Evolutionary conservation across 495 filamentous ascomycete species (phyloP).

Genomic region (Symbiotaphrina buchneri): DNA sequence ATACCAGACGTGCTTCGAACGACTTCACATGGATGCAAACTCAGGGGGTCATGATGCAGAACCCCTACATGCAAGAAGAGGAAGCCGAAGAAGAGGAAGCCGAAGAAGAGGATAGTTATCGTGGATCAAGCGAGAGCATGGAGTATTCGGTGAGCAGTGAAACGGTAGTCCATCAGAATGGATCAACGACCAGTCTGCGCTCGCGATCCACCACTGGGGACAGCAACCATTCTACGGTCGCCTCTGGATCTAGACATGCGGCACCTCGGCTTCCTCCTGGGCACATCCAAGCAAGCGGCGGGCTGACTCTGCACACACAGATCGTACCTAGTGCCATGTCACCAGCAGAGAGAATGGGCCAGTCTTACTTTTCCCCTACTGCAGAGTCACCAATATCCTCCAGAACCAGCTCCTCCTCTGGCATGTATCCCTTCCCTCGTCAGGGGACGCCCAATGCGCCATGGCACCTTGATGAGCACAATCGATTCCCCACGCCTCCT

Average conservation of each 20-base stretch:
- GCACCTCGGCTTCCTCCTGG: slow-evolving; percentile 26
- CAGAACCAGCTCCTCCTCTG: slow-evolving; percentile 55
- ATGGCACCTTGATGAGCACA: slow-evolving; percentile 41
- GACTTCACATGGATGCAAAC: slow-evolving; percentile 64
- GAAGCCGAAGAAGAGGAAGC: slow-evolving; percentile 58
- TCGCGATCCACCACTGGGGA: slow-evolving; percentile 61
- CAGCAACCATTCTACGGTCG: slow-evolving; percentile 32
- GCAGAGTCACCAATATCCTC: slow-evolving; percentile 67
- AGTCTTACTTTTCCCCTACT: slow-evolving; percentile 83
- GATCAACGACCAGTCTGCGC: slow-evolving; percentile 58
- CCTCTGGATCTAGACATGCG: slow-evolving; percentile 12
- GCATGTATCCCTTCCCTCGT: slow-evolving; percentile 56
- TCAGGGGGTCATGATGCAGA: slow-evolving; percentile 35
- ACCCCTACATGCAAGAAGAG: slow-evolving; percentile 60
- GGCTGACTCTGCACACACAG: slow-evolving; percentile 56
- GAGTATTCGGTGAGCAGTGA: slow-evolving; percentile 33
- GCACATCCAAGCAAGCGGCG: slow-evolving; percentile 12
- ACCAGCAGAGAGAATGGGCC: slow-evolving; percentile 27
- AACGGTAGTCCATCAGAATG: too few relatives aligned
- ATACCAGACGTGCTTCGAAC: too few relatives aligned
- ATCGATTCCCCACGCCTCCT: slow-evolving; percentile 72
- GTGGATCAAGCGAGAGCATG: too few relatives aligned
- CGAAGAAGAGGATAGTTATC: slow-evolving; percentile 7
- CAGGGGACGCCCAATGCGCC: slow-evolving; percentile 35
- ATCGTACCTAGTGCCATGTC: slow-evolving; percentile 21